Evolutionary conservation across 495 filamentous ascomycete genomes (phyloP).

Genomic region (Trichocladium uniseriatum): DNA sequence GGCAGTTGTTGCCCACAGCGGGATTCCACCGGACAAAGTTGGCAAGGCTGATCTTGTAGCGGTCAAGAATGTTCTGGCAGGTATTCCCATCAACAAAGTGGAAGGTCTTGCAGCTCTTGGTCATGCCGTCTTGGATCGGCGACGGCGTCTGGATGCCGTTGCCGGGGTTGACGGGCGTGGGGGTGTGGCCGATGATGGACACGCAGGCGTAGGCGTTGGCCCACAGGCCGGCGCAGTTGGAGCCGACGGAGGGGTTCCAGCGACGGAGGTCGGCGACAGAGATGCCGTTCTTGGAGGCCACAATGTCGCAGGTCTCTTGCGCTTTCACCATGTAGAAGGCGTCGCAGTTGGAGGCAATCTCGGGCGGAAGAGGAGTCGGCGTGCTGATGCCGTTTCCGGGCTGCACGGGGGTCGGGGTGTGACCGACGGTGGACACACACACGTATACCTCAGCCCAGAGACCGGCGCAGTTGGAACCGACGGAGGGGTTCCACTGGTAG

Average conservation of each 20-base stretch:
- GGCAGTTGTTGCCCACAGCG: constrained; percentile 6
- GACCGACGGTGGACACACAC: constrained; percentile 5
- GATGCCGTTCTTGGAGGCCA: constrained; percentile 20
- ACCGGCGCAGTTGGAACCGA: constrained; percentile 29
- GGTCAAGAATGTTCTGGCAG: constrained; percentile 30
- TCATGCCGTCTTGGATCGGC: constrained; percentile 21
- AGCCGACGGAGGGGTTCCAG: constrained; percentile 12
- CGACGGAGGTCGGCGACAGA: constrained; percentile 2
- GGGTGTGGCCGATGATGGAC: constrained; percentile 1
- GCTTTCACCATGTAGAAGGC: constrained; percentile 21
- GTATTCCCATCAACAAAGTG: constrained; percentile 36
- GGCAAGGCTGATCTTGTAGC: constrained; percentile 20
- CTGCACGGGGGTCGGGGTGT: neutral
- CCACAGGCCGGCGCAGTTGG: constrained; percentile 7
- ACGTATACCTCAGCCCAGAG: constrained; percentile 35
- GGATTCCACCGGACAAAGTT: constrained; percentile 32
- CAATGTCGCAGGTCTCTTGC: constrained; percentile 34
- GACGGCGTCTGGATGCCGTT: constrained; percentile 18
- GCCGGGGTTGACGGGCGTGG: neutral
- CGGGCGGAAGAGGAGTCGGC: constrained; percentile 26
- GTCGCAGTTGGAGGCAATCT: constrained; percentile 32
- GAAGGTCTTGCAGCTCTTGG: constrained; percentile 34
- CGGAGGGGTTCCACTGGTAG: constrained; percentile 28
- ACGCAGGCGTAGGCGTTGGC: constrained; percentile 9
- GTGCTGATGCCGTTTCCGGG: constrained; percentile 14